Evolutionary conservation across 2,329 filamentous ascomycete species (phyloP).

Genomic region (Fusarium xylarioides): DNA sequence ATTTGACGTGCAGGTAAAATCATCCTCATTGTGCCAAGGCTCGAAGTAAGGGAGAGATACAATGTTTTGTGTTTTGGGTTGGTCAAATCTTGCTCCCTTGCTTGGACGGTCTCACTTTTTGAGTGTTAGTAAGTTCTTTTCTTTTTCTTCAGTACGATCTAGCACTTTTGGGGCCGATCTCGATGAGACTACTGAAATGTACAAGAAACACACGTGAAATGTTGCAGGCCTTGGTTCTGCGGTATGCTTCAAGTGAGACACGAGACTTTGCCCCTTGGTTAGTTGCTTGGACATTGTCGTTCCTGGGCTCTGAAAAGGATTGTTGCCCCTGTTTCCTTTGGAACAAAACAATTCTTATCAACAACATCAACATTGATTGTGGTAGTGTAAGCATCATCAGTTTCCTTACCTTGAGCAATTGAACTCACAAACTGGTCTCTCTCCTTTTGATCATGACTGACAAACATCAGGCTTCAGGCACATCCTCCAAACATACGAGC

Average conservation of each 20-base stretch:
- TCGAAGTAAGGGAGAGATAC: constrained; percentile 15
- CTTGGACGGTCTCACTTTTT: background rate
- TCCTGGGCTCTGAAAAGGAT: constrained; percentile 4
- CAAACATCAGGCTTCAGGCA: background rate
- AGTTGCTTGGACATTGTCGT: constrained; percentile 12
- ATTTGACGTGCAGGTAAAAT: background rate
- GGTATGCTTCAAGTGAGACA: constrained; percentile 16
- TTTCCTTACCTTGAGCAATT: too few species aligned
- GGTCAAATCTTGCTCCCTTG: constrained; percentile 15
- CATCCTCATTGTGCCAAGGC: constrained; percentile 2
- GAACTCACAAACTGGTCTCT: background rate
- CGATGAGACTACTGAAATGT: background rate
- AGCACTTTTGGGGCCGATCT: background rate
- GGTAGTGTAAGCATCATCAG: constrained; percentile 9
- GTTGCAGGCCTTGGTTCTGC: background rate
- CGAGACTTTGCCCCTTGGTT: background rate
- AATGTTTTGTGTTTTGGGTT: background rate
- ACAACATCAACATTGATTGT: constrained; percentile 10
- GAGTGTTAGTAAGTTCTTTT: background rate
- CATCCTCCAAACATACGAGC: background rate
- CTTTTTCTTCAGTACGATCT: background rate
- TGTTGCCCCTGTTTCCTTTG: constrained; percentile 6
- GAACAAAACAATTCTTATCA: constrained; percentile 21
- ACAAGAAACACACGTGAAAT: background rate
- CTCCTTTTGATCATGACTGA: background rate